Percentiles rank a stretch among this genome's conserved stretches.
Evolutionary conservation across 176 grass and related monocot genomes (phyloP).

Genomic region (Oryza glumipatula): DNA sequence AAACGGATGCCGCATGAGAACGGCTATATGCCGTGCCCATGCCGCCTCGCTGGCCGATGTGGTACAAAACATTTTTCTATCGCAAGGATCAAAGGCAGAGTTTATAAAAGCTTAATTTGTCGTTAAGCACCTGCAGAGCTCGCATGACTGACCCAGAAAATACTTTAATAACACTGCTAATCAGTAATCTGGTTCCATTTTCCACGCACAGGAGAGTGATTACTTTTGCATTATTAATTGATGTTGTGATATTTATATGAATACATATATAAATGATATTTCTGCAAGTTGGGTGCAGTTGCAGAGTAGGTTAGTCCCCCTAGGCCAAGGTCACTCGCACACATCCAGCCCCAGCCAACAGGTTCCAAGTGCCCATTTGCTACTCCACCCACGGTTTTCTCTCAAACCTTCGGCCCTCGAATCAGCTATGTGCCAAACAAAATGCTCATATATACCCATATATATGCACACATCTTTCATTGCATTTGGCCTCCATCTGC

Average conservation of each 20-base stretch:
- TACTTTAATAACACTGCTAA: neutral
- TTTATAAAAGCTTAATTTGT: neutral
- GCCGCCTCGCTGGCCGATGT: too few relatives aligned
- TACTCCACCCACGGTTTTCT: slow-evolving; percentile 41
- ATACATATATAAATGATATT: too few relatives aligned
- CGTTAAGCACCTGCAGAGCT: neutral
- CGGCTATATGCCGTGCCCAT: too few relatives aligned
- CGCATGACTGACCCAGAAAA: neutral
- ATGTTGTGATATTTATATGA: too few relatives aligned
- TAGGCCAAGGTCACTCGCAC: too few relatives aligned
- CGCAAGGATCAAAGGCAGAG: too few relatives aligned
- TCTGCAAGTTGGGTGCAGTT: neutral
- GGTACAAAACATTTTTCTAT: too few relatives aligned
- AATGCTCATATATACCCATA: slow-evolving; percentile 7
- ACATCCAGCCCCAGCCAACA: slow-evolving; percentile 30
- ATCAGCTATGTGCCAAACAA: neutral
- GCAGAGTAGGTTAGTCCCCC: slow-evolving; percentile 9
- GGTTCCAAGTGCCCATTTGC: slow-evolving; percentile 9
- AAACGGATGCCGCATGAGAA: too few relatives aligned
- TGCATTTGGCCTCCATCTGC: neutral
- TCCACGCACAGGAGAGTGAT: neutral
- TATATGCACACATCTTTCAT: neutral
- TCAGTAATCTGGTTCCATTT: neutral
- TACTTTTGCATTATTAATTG: too few relatives aligned
- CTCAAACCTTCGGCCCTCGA: neutral